Evolutionary conservation across 2,329 filamentous ascomycete genomes (phyloP), one percentile per base, ranked within the genome.

Genomic region (Hypoxylon sp.): DNA sequence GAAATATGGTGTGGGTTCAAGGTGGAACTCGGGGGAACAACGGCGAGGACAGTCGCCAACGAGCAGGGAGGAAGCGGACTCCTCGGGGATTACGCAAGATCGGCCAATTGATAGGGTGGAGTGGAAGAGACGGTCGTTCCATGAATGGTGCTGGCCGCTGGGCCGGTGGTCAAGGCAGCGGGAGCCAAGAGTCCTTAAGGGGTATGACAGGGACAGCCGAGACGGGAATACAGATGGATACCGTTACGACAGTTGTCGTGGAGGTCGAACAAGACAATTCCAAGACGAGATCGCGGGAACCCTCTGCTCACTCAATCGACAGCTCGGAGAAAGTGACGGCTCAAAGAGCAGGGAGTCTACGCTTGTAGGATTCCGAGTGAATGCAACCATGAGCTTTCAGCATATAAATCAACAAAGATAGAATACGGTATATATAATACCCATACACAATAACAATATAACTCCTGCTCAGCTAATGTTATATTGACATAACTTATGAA

Each of bases 1-100:
- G 77, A 8, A 78, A 78, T 37, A 77, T 77, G 59, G 59, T 77
- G 1, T 78, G 76, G 76, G 75, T 78, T 3, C 74, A 74, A 24
- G 76, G 77, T 10, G 76, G 70, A 31, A 52, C 63, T 11, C 37
- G 9, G 39, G 35, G 13, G 17, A 42, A 19, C 37, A 68, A 55
- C 44, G 47, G 17, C 10, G 39, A 59, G 19, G 39, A 51, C 14
- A 29, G 19, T 1, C 54, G 22, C 6, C 54, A 69, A n/a, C 50
- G 35, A 0, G 69, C 58, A n/a, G 63, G 67, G 26, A 62, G 67
- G 50, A 72, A 52, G 14, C 66, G 51, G 1, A 65, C 29, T 52
- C 57, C 39, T 17, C 70, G 22, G 70, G 74, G 57, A 59, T 72
- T 55, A 56, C 72, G 51, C 52, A 72, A 31, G 11, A 47, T 62